Evolutionary conservation across 2,329 filamentous ascomycete genomes (phyloP).

Genomic region (Sporothrix humicola): DNA sequence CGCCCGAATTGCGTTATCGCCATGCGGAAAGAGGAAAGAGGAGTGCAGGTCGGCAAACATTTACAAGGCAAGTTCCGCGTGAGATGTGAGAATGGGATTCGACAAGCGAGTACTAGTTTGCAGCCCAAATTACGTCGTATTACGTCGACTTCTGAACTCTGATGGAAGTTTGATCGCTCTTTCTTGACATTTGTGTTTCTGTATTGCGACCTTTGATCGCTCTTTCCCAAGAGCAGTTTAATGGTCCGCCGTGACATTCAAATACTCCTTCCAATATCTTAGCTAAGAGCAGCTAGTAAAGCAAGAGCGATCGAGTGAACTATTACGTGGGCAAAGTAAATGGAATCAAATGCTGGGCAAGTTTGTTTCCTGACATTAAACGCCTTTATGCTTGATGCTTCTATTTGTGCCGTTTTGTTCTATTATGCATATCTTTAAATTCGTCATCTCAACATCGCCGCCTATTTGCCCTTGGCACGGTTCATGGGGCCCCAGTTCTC

Average conservation of each 20-base stretch:
- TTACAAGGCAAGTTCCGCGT: neutral
- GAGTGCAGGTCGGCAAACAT: neutral
- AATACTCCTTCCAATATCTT: neutral
- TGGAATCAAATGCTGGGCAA: neutral
- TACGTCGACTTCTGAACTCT: neutral
- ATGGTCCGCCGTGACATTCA: too few species aligned
- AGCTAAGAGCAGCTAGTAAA: neutral
- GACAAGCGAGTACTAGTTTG: neutral
- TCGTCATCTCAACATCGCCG: neutral
- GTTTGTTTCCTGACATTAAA: neutral
- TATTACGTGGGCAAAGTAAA: too few species aligned
- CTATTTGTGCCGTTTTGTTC: neutral
- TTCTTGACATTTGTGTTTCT: neutral
- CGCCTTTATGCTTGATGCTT: neutral
- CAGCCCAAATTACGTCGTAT: neutral
- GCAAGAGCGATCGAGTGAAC: neutral
- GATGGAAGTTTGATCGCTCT: neutral
- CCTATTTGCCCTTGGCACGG: constrained; percentile 59
- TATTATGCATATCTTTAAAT: neutral
- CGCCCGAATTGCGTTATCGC: neutral
- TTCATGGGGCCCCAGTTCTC: constrained; percentile 93
- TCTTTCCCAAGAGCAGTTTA: neutral
- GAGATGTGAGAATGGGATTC: neutral
- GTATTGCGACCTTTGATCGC: neutral
- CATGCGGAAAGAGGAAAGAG: neutral